Base-by-base conservation (phyloP, 768 basidiomycete species). In the Chalciporus sphaerocephalus region DNA sequence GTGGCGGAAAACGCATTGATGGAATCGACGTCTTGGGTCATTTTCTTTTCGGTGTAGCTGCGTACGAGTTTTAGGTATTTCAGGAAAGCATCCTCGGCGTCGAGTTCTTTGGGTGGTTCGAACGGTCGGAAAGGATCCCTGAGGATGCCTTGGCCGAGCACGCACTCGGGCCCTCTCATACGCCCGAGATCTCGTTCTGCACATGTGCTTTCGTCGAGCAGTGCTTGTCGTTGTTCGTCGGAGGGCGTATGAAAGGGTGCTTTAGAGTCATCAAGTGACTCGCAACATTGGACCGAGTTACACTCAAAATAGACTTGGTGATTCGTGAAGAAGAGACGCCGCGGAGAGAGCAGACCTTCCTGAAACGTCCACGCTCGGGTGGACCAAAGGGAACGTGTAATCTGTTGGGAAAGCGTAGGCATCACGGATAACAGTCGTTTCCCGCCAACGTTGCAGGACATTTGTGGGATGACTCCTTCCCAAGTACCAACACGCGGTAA, bases 291-390 rank as follows among this genome's bases (percentile, higher is more conserved):
- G 5, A 17, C 21, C 10, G 21, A n/a, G 37, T 27, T 40, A n/a
- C 50, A 51, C 23, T 47, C 50, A 13, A 51, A 47, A 13, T 51
- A 51, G 30, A 51, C 37, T 20, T 51, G 50, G 16, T 47, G 17
- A 11, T 25, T 38, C 13, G 50, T 52, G 42, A 52, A 48, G 46
- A 44, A 35, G 9, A 48, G 12, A 23, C 38, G 38, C 8, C 51
- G 39, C 2, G 21, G 42, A 6, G 51, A 52, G 24, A 45, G 38
- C 32, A 48, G 5, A 4, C 30, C 21, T 36, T 52, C 51, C 21
- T 52, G 51, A 30, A 38, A 52, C n/a, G 42, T 48, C 51, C 42
- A 48, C 3, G 38, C 51, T 21, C 46, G 23, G 10, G 36, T 47
- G n/a, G 33, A 27, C 46, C 51, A 52, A 6, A 18, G 13, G 3